Evolutionary conservation across 768 basidiomycete genomes (phyloP).

Genomic region (Kwoniella heveanensis): DNA sequence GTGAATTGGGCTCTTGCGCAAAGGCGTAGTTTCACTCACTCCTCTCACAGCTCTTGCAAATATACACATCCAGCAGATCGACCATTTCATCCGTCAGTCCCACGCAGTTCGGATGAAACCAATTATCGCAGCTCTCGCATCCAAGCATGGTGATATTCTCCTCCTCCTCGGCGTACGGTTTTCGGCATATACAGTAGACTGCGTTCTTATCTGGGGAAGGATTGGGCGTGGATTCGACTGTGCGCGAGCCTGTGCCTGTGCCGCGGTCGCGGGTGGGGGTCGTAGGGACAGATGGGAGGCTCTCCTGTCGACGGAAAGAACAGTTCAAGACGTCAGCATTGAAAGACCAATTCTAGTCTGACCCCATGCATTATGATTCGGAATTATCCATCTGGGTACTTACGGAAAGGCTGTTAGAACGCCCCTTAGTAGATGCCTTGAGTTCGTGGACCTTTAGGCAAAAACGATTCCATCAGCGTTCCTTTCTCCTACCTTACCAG

Average conservation of each 20-base stretch:
- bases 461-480: neutral
- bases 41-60: conserved; percentile 46
- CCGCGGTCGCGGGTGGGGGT: conserved; percentile 5
- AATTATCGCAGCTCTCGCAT: conserved; percentile 53
- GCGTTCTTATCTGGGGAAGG: conserved; percentile 19
- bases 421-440: conserved; percentile 15
- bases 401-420: conserved; percentile 16
- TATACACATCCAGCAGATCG: conserved; percentile 45
- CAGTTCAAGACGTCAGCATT: neutral
- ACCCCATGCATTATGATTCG: no score
- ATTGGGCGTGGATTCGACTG: neutral
- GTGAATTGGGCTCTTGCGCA: no score
- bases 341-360: no score
- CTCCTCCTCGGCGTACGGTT: conserved; percentile 45
- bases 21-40: conserved; percentile 39
- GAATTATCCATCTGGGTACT: no score
- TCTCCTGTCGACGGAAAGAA: no score
- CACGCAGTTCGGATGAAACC: conserved; percentile 51
- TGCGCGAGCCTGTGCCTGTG: no score
- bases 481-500: neutral
- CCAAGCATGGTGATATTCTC: conserved; percentile 44
- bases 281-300: neutral
- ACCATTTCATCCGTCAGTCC: conserved; percentile 39
- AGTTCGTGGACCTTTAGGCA: conserved; percentile 24
- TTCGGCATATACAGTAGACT: conserved; percentile 49